phyloP scores from a whole-genome alignment of 345 rosid species.

The Eucalyptus dawsonii region DNA sequence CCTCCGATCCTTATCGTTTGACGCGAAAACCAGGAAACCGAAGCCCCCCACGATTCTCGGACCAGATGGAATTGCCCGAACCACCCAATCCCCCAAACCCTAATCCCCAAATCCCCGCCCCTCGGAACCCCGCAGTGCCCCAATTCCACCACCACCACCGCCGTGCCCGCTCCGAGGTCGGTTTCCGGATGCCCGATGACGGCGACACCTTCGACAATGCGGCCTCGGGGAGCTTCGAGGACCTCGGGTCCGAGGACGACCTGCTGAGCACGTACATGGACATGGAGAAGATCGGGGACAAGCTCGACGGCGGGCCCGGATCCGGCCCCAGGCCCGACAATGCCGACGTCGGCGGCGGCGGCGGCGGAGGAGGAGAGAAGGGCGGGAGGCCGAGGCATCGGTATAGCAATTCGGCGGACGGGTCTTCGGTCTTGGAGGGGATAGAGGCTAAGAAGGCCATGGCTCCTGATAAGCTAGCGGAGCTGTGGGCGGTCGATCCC shows the following conservation, averaged over 20 bases:
- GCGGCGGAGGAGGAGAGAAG: constrained; percentile 1
- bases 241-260: constrained; percentile 70
- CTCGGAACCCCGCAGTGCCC: not conserved
- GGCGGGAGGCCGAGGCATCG: constrained; percentile 39
- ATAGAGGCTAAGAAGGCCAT: constrained; percentile 93
- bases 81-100: not conserved
- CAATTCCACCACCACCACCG: constrained; percentile 44
- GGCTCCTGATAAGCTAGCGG: constrained; percentile 88
- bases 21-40: not conserved
- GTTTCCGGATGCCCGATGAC: constrained; percentile 72
- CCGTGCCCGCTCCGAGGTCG: constrained; percentile 72
- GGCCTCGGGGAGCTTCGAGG: constrained; percentile 29
- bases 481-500: constrained; percentile 77
- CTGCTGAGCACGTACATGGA: constrained; percentile 73
- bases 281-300: constrained; percentile 59
- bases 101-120: not conserved
- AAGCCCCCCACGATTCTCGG: not conserved
- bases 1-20: not conserved
- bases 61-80: not conserved
- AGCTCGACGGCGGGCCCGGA: not conserved
- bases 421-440: constrained; percentile 44
- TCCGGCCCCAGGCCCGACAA: constrained; percentile 7
- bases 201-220: constrained; percentile 24
- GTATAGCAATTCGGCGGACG: constrained; percentile 76
- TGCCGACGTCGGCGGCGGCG: constrained; percentile 11